Percentiles rank a stretch among this genome's conserved stretches.
phyloP scores from a whole-genome alignment of 441 rosid genomes.

The Croton laevigatus region DNA sequence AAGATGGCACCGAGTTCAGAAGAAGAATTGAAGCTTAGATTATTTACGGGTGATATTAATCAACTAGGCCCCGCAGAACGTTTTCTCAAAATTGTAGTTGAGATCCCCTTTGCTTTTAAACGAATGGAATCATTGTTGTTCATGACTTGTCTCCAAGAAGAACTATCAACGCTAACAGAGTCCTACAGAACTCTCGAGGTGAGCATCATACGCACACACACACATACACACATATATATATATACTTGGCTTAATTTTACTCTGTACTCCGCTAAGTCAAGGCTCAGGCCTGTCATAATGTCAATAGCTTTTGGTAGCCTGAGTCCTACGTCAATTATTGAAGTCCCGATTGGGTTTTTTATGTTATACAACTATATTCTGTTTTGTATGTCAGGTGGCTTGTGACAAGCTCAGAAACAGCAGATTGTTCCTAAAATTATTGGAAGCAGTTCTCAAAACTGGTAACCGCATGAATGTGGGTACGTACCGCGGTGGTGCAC shows the following conservation, averaged over 20 bases:
- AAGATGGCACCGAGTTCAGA: constrained; percentile 91
- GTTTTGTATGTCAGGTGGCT: constrained; percentile 52
- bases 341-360: background rate
- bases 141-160: constrained; percentile 79
- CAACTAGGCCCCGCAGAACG: constrained; percentile 91
- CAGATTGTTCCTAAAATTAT: constrained; percentile 78
- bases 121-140: constrained; percentile 74
- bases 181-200: constrained; percentile 80
- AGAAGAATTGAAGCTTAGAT: constrained; percentile 90
- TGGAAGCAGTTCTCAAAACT: constrained; percentile 97
- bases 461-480: constrained; percentile 99
- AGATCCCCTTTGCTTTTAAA: constrained; percentile 77
- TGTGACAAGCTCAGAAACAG: constrained; percentile 76
- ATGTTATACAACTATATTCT: constrained; percentile 9
- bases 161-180: constrained; percentile 56
- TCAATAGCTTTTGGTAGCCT: background rate
- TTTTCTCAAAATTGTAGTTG: constrained; percentile 74
- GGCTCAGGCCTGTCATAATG: background rate
- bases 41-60: constrained; percentile 66
- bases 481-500: constrained; percentile 94
- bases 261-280: background rate
- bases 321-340: background rate
- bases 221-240: too few species aligned
- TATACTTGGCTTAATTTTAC: background rate
- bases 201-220: constrained; percentile 17